Percentiles rank a stretch among this genome's conserved stretches.
phyloP scores from a whole-genome alignment of 2,329 filamentous ascomycete genomes.

The Penicillium nordicum region DNA sequence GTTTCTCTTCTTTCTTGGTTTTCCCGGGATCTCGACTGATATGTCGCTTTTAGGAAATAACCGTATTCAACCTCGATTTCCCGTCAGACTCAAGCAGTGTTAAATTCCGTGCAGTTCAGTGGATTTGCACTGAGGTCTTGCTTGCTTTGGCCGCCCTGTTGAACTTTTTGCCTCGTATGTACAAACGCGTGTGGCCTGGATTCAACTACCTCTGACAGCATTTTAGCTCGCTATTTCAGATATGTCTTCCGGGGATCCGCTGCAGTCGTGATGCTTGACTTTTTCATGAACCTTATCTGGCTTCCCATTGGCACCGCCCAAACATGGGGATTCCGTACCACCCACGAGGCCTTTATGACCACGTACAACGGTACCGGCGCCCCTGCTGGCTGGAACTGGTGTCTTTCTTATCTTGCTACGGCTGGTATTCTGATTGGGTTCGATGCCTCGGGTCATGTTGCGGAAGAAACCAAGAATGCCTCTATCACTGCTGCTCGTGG shows the following conservation, averaged over 20 bases:
- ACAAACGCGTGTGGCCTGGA: background rate
- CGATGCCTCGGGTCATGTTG: constrained; percentile 59
- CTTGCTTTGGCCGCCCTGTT: constrained; percentile 50
- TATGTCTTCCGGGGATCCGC: constrained; percentile 51
- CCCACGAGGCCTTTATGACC: constrained; percentile 58
- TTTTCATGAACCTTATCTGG: constrained; percentile 60
- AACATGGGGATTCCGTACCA: constrained; percentile 57
- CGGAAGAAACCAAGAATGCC: constrained; percentile 60
- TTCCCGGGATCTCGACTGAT: constrained; percentile 6
- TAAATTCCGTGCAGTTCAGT: constrained; percentile 60
- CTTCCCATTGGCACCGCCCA: constrained; percentile 56
- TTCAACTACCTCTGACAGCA: background rate
- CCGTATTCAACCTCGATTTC: constrained; percentile 56
- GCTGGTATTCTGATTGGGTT: constrained; percentile 61
- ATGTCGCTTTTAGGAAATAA: constrained; percentile 47
- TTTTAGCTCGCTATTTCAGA: constrained; percentile 24
- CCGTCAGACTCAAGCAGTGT: constrained; percentile 52
- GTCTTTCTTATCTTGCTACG: constrained; percentile 59
- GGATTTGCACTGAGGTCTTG: constrained; percentile 55
- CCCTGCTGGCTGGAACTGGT: constrained; percentile 61
- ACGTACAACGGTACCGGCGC: constrained; percentile 58
- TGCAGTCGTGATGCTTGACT: constrained; percentile 54
- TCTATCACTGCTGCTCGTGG: constrained; percentile 54
- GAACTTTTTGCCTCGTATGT: constrained; percentile 52
- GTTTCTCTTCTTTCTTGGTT: constrained; percentile 11